These are phyloP conservation scores for Trametes hirsuta DNA, from an alignment of 1,284 basidiomycete genomes.

Conservation along the genomic window DNA sequence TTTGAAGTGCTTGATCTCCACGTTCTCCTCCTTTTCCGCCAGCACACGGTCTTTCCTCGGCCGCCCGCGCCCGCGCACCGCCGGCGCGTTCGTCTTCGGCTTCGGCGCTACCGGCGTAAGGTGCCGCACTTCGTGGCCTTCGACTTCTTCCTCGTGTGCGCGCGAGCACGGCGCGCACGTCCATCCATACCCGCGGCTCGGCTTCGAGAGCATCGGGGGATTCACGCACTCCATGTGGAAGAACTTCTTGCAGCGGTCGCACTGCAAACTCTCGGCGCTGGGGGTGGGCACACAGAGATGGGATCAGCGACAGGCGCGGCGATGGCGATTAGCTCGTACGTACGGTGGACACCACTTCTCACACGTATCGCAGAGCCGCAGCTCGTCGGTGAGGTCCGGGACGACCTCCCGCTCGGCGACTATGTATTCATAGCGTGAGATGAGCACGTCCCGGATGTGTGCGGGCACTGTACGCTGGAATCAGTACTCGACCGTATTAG, in stretches of 20 bases:
- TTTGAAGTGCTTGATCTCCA: conserved; percentile 82
- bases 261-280: conserved; percentile 89
- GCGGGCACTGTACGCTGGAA: conserved; percentile 64
- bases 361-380: conserved; percentile 88
- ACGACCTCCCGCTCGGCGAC: conserved; percentile 93
- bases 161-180: conserved; percentile 93
- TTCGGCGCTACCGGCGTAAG: conserved; percentile 49
- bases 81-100: conserved; percentile 71
- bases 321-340: conserved; percentile 33
- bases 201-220: conserved; percentile 93
- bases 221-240: conserved; percentile 96
- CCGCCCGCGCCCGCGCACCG: conserved; percentile 67
- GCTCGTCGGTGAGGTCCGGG: conserved; percentile 85
- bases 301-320: conserved; percentile 15
- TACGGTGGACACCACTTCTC: conserved; percentile 87
- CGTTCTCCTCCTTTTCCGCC: conserved; percentile 76
- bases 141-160: conserved; percentile 87
- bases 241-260: conserved; percentile 91
- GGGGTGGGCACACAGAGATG: conserved; percentile 6
- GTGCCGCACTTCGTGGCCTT: conserved; percentile 64
- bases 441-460: conserved; percentile 76
- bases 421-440: conserved; percentile 91
- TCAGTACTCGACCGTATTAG: no score
- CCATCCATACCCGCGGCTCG: conserved; percentile 97
- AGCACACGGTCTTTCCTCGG: conserved; percentile 71